phyloP scores from a whole-genome alignment of 1,284 basidiomycete genomes.

The Serendipita sp. region DNA sequence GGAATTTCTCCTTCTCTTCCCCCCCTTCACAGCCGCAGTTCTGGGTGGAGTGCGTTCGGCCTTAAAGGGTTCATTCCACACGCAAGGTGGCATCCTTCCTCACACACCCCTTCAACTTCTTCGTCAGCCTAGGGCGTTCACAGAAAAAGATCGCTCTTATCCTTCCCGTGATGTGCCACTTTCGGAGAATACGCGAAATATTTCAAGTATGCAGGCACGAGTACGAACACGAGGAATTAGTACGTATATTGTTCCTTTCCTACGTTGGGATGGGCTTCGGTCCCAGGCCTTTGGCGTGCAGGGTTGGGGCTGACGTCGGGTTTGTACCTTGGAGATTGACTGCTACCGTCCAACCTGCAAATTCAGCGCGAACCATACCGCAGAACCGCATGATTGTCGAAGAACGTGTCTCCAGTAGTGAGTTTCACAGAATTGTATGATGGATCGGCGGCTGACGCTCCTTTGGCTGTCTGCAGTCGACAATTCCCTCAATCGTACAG shows the following conservation, averaged over 20 bases:
- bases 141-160: too few relatives aligned
- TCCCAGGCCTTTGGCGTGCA: not conserved
- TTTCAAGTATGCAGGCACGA: constrained; percentile 1
- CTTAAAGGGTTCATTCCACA: too few relatives aligned
- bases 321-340: not conserved
- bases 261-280: not conserved
- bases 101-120: too few relatives aligned
- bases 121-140: too few relatives aligned
- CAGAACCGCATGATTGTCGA: not conserved
- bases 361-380: not conserved
- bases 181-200: not conserved
- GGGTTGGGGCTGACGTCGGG: not conserved
- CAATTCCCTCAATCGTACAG: not conserved
- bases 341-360: not conserved
- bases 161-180: not conserved
- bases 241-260: not conserved
- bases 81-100: too few relatives aligned
- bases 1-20: too few relatives aligned
- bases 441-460: not conserved
- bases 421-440: not conserved
- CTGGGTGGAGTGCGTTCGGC: too few relatives aligned
- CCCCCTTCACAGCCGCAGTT: too few relatives aligned
- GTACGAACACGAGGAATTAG: not conserved
- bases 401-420: not conserved
- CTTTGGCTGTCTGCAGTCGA: not conserved